Conservation (phyloP, 2,329 filamentous ascomycete species). For the Colletotrichum tropicicola region DNA sequence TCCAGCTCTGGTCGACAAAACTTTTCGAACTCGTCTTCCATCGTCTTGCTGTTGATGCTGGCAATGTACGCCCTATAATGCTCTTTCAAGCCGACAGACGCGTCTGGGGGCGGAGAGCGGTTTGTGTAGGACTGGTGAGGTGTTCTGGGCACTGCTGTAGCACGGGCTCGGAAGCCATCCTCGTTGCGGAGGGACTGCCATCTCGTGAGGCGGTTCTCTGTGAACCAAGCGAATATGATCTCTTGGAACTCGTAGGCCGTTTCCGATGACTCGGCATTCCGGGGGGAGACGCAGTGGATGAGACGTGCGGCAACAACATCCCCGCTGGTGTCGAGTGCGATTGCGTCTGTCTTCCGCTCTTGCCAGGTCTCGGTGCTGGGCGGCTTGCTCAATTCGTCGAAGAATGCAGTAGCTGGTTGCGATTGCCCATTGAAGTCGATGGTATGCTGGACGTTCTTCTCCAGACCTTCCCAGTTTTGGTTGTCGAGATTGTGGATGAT, state of each 20-base stretch:
- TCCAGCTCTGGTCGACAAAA: constrained; percentile 38
- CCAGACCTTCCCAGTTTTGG: not conserved
- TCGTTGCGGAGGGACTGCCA: constrained; percentile 15
- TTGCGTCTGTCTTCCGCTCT: not conserved
- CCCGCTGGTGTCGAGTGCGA: not conserved
- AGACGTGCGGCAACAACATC: not conserved
- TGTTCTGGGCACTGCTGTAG: not conserved
- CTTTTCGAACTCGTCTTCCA: constrained; percentile 34
- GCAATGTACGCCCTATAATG: constrained; percentile 40
- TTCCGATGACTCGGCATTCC: not conserved
- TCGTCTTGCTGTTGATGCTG: constrained; percentile 41
- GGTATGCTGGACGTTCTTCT: not conserved
- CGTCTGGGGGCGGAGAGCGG: not conserved
- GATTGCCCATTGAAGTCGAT: not conserved
- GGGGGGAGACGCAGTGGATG: not conserved
- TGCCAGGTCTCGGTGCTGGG: not conserved
- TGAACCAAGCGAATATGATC: constrained; percentile 5
- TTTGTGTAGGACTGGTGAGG: not conserved
- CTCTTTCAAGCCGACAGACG: not conserved
- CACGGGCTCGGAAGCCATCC: not conserved
- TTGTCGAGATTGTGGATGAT: not conserved
- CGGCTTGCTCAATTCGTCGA: not conserved
- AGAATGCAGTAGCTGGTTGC: not conserved
- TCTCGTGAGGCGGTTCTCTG: not conserved
- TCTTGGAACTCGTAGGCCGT: not conserved